Conservation (phyloP, 257 asterid species). For the Jacaranda mimosifolia region DNA sequence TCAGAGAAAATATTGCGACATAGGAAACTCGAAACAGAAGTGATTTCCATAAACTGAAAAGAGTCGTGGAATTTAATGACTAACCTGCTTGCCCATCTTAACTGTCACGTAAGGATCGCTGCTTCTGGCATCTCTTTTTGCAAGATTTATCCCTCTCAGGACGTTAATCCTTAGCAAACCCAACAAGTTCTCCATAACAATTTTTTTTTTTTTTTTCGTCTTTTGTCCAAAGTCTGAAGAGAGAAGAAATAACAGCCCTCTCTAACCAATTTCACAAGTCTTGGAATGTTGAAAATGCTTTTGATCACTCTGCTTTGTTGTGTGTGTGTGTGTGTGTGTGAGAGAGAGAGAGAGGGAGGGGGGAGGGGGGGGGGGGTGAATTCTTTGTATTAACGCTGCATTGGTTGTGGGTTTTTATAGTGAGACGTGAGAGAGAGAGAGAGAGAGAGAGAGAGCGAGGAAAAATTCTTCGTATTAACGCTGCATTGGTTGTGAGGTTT, state of each 20-base stretch:
- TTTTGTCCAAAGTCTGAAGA: too few relatives aligned
- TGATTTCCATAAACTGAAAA: not conserved
- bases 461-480: not conserved
- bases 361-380: not conserved
- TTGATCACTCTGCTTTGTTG: not conserved
- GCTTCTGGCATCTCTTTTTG: constrained; percentile 46
- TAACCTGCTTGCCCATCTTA: constrained; percentile 66
- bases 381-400: not conserved
- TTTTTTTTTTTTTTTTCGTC: too few relatives aligned
- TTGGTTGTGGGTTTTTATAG: not conserved
- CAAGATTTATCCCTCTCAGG: constrained; percentile 48
- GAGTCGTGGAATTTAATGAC: not conserved
- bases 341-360: not conserved
- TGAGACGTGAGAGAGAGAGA: not conserved
- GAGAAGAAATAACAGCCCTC: not conserved
- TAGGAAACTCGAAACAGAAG: not conserved
- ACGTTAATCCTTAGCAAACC: constrained; percentile 51
- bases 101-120: constrained; percentile 65
- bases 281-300: too few relatives aligned
- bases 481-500: not conserved
- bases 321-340: not conserved
- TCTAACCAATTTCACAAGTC: not conserved
- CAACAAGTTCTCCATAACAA: constrained; percentile 42
- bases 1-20: not conserved
- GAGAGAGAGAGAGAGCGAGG: not conserved